These are phyloP conservation scores for Pulveroboletus sp. DNA, from an alignment of 768 basidiomycete genomes.

Conservation along the genomic window DNA sequence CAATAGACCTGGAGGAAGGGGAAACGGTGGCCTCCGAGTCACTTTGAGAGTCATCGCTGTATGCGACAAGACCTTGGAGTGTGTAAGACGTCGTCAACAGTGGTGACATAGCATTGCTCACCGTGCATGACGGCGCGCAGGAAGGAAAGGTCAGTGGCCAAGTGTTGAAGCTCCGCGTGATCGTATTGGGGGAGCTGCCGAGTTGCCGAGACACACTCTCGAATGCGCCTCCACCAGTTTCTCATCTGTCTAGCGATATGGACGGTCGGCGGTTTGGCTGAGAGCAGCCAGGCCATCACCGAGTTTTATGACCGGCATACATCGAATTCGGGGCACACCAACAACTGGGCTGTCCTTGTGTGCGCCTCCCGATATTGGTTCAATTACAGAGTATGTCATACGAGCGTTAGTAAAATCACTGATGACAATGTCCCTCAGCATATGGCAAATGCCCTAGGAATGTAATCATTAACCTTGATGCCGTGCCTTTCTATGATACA, in stretches of 20 bases:
- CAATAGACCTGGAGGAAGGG: slow-evolving; percentile 23
- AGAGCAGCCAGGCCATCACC: slow-evolving; percentile 35
- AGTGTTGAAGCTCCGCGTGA: slow-evolving; percentile 23
- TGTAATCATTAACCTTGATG: slow-evolving; percentile 47
- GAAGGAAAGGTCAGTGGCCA: background rate
- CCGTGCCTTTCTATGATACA: background rate
- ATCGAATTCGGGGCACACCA: slow-evolving; percentile 59
- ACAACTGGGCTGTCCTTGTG: slow-evolving; percentile 98
- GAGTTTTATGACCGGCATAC: slow-evolving; percentile 46
- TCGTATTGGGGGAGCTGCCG: slow-evolving; percentile 10
- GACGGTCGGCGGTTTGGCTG: slow-evolving; percentile 28
- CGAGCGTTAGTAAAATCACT: background rate
- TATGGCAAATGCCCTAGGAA: slow-evolving; percentile 97
- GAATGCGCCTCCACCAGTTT: slow-evolving; percentile 26
- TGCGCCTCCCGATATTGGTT: slow-evolving; percentile 97
- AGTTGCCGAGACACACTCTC: slow-evolving; percentile 21
- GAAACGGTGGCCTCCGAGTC: slow-evolving; percentile 45
- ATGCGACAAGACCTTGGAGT: slow-evolving; percentile 51
- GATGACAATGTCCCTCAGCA: slow-evolving; percentile 52
- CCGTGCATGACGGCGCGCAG: slow-evolving; percentile 25
- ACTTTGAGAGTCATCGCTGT: slow-evolving; percentile 60
- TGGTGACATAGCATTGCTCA: slow-evolving; percentile 14
- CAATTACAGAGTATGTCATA: slow-evolving; percentile 81
- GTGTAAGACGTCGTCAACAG: slow-evolving; percentile 4
- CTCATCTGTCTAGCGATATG: slow-evolving; percentile 35